A percentile compares a stretch with the other conserved stretches of the same genome.
Conservation (phyloP, 257 asterid species). For the Verbascum thapsus region DNA sequence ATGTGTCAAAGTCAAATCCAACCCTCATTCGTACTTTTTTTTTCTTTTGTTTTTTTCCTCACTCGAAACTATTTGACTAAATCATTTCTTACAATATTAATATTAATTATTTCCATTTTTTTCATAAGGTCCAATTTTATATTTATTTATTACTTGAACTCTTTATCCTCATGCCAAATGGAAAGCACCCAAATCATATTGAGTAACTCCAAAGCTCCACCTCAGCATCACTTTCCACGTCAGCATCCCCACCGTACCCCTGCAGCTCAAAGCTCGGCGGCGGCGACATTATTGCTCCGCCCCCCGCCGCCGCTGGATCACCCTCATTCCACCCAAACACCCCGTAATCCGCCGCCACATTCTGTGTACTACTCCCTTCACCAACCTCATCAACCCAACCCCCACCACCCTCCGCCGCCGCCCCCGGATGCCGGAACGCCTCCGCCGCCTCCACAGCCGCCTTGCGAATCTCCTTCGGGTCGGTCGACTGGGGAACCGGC, state of each 20-base stretch:
- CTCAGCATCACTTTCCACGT: constrained; percentile 41
- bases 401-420: background rate
- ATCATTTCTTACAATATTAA: too few species aligned
- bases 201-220: constrained; percentile 45
- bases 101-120: too few species aligned
- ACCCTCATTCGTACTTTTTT: background rate
- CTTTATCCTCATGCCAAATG: too few species aligned
- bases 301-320: constrained; percentile 20
- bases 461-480: constrained; percentile 45
- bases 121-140: too few species aligned
- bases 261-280: constrained; percentile 32
- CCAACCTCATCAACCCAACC: background rate
- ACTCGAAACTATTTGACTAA: too few species aligned
- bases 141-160: too few species aligned
- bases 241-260: constrained; percentile 31
- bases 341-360: background rate
- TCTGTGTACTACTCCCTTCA: background rate
- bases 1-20: background rate
- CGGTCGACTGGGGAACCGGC: constrained; percentile 44
- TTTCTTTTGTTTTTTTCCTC: too few species aligned
- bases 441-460: constrained; percentile 63
- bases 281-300: constrained; percentile 53
- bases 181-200: too few species aligned
- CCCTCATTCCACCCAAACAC: background rate
- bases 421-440: constrained; percentile 36